Conservation (phyloP, 371 early-diverging fungal genomes). For the Mortierella sp. region DNA sequence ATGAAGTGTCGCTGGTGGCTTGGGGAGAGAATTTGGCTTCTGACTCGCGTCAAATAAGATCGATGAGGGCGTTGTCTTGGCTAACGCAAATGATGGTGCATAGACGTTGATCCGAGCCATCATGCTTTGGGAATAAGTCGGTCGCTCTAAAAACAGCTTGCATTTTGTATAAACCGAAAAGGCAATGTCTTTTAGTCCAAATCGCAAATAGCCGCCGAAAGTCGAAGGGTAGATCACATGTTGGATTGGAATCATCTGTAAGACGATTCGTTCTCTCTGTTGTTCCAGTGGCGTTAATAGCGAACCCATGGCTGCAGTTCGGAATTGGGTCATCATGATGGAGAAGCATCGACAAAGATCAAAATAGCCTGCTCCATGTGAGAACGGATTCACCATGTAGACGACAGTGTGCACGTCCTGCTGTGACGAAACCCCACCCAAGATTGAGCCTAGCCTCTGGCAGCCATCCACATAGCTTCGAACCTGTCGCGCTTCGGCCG, state of each 20-base stretch:
- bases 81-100: slow-evolving; percentile 67
- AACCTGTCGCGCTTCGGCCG: slow-evolving; percentile 57
- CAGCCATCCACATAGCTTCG: slow-evolving; percentile 67
- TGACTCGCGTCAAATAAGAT: slow-evolving; percentile 59
- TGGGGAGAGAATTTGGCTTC: slow-evolving; percentile 47
- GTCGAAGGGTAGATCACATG: slow-evolving; percentile 66
- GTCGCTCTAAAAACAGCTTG: slow-evolving; percentile 57
- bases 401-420: slow-evolving; percentile 62
- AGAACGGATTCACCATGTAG: slow-evolving; percentile 70
- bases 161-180: slow-evolving; percentile 74
- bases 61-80: slow-evolving; percentile 58
- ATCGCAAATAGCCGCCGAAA: slow-evolving; percentile 67
- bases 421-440: slow-evolving; percentile 44
- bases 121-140: slow-evolving; percentile 37
- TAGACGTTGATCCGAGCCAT: slow-evolving; percentile 59
- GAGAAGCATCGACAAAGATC: slow-evolving; percentile 69
- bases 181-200: slow-evolving; percentile 71
- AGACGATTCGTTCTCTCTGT: slow-evolving; percentile 59
- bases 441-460: slow-evolving; percentile 61
- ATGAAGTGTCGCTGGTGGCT: slow-evolving; percentile 59
- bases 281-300: slow-evolving; percentile 42
- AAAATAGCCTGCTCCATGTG: slow-evolving; percentile 63
- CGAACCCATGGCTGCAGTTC: slow-evolving; percentile 41
- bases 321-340: slow-evolving; percentile 59
- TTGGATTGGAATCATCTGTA: slow-evolving; percentile 73